Conservation (phyloP, 2,329 filamentous ascomycete genomes). For the Fonsecaea erecta region DNA sequence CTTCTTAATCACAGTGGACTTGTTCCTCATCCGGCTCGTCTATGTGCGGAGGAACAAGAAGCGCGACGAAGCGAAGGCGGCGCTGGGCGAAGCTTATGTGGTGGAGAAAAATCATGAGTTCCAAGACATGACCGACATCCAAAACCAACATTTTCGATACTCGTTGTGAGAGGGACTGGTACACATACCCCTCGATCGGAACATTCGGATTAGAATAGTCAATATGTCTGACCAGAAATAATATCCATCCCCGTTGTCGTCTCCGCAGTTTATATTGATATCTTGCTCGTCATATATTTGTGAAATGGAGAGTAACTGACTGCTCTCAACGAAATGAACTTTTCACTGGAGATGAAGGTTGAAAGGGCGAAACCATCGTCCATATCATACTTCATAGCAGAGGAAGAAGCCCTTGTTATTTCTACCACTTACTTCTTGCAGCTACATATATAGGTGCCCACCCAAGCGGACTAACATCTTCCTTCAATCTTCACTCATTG, state of each 20-base stretch:
- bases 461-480: neutral
- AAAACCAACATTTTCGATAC: conserved; percentile 39
- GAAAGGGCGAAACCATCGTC: neutral
- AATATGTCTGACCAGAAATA: too few species aligned
- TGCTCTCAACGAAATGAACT: neutral
- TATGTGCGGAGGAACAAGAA: conserved; percentile 40
- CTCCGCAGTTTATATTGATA: too few species aligned
- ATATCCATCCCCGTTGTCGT: too few species aligned
- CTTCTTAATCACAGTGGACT: conserved; percentile 40
- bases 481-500: neutral
- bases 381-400: neutral
- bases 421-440: neutral
- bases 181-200: conserved; percentile 26
- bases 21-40: conserved; percentile 42
- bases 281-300: too few species aligned
- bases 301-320: neutral
- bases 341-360: neutral
- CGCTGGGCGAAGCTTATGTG: conserved; percentile 36
- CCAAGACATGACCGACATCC: conserved; percentile 39
- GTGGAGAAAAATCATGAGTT: conserved; percentile 44
- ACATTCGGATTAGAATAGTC: too few species aligned
- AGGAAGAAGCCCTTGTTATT: neutral
- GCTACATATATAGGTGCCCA: too few species aligned
- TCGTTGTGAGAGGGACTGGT: conserved; percentile 33
- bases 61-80: conserved; percentile 39